A percentile compares a stretch with the other conserved stretches of the same genome.
Conservation (phyloP, 2,329 filamentous ascomycete genomes). For the Alternaria rosae region DNA sequence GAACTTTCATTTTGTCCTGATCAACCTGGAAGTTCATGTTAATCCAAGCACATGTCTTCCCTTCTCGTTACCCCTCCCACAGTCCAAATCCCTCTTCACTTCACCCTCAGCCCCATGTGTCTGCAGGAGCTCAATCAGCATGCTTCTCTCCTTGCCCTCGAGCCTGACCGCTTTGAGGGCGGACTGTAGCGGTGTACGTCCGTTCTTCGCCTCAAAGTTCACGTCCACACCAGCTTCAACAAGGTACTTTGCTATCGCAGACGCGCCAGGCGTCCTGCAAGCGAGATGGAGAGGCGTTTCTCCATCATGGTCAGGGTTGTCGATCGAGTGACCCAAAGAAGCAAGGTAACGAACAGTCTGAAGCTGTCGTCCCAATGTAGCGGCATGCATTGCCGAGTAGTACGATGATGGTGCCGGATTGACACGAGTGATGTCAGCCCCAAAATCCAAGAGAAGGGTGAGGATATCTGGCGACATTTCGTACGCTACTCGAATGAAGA, state of each 20-base stretch:
- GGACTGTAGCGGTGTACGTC: conserved; percentile 33
- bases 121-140: conserved; percentile 39
- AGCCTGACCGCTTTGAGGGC: conserved; percentile 27
- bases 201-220: conserved; percentile 32
- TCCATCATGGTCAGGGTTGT: conserved; percentile 32
- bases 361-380: conserved; percentile 34
- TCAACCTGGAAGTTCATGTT: conserved; percentile 3
- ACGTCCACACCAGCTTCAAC: conserved; percentile 43
- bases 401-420: conserved; percentile 18
- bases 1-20: neutral
- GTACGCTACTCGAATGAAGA: conserved; percentile 40
- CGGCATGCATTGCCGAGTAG: conserved; percentile 40
- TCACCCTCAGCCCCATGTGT: conserved; percentile 40
- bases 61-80: conserved; percentile 29
- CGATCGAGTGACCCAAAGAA: conserved; percentile 36
- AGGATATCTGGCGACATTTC: conserved; percentile 35
- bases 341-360: conserved; percentile 38
- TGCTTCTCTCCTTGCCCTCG: conserved; percentile 36
- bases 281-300: conserved; percentile 46
- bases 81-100: conserved; percentile 19
- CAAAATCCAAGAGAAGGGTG: conserved; percentile 37
- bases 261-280: conserved; percentile 35
- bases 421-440: conserved; percentile 37
- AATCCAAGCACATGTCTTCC: conserved; percentile 31
- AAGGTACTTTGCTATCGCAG: conserved; percentile 36